Evolutionary conservation across 2,329 filamentous ascomycete genomes (phyloP), one percentile per base, ranked within the genome.

Genomic region (Colletotrichum cereale): DNA sequence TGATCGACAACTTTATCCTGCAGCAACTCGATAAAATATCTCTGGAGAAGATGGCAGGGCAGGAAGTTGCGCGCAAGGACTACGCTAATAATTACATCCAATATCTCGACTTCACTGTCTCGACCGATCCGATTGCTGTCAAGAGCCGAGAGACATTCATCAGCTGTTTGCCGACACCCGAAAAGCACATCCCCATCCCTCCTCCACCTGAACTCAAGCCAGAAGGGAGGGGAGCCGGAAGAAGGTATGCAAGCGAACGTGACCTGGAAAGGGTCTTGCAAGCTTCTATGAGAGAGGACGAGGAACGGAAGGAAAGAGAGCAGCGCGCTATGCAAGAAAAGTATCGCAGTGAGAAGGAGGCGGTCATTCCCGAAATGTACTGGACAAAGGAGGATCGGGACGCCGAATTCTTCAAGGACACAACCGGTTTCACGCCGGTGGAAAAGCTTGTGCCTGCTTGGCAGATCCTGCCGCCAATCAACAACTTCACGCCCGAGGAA

Each of bases 401-500:
- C 48, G 85, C 87, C 63, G 85, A 85, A 26, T 84, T 87, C 58
- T 95, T 90, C 75, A 84, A 87, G 53, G 92, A 96, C 78, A 88
- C 84, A 4, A 90, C 91, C 18, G 91, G 92, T 40, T 86, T 88
- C 56, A 85, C 92, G 29, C 86, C 90, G 29, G 87, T 91, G 26
- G 89, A 92, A 64, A 87, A 89, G 77, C 89, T 93, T 16, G 90
- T 95, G 11, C 85, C 89, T 3, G 86, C 89, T 18, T 95, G 92
- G 85, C 89, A 93, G 69, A 91, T 93, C 61, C 86, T 94, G 57
- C 91, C 92, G 16, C 91, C 91, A 5, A 84, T 90, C 64, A 90
- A 94, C 78, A 93, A 94, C 77, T 96, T 95, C 80, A 92, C 89
- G 0, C 85, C 89, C 24, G 89, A 92, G 73, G 93, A 96, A 79